phyloP scores from a whole-genome alignment of 73 alveolate genomes.

The Paramecium tetraurelia region DNA sequence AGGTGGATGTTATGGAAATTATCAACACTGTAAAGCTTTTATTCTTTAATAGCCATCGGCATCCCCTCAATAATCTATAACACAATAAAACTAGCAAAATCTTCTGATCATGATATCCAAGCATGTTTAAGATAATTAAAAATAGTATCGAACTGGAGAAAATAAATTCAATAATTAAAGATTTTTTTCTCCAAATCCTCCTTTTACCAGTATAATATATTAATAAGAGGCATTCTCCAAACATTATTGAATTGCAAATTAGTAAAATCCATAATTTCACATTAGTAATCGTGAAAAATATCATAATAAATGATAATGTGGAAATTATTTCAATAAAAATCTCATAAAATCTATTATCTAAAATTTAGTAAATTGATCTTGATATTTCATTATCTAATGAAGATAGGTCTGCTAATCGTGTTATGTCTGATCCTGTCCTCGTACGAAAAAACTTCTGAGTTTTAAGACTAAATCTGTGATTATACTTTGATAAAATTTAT shows the following conservation, averaged over 20 bases:
- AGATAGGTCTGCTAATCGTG: neutral
- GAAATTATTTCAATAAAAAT: neutral
- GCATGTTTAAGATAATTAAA: neutral
- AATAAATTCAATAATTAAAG: neutral
- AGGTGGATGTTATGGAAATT: neutral
- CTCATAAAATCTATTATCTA: neutral
- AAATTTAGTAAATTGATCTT: neutral
- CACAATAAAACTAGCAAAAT: neutral
- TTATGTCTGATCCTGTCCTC: neutral
- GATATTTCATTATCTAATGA: neutral
- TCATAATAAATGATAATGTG: neutral
- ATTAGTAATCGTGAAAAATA: neutral
- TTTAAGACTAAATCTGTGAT: neutral
- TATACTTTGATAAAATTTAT: neutral
- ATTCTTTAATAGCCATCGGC: neutral
- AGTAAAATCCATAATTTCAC: neutral
- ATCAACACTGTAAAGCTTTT: neutral
- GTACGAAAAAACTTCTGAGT: neutral
- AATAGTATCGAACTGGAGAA: neutral
- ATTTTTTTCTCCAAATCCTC: neutral
- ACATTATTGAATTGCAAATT: neutral
- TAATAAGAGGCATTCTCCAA: neutral
- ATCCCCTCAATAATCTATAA: conserved; percentile 12
- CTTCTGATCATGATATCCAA: neutral
- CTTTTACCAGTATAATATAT: neutral